Base-by-base conservation (phyloP, 495 filamentous ascomycete species). In the Hypoxylon intermedium region DNA sequence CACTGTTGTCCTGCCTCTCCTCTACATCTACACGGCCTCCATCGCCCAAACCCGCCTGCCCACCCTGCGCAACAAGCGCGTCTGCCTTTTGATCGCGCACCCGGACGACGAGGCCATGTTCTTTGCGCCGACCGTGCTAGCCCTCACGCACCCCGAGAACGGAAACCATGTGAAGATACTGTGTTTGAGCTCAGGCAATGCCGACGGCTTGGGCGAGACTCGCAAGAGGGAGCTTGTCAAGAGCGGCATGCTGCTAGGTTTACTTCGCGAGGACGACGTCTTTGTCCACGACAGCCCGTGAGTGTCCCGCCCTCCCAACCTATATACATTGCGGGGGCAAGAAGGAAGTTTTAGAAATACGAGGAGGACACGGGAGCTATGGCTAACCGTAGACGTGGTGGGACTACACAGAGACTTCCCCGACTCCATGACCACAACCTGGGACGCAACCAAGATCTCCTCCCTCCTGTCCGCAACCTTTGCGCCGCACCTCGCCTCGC, bases 81-180 rank as follows among this genome's bases (percentile, higher is more conserved):
- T 97, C 59, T 88, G 89, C 67, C 82, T 98, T 21, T 79, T 98
- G 31, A 98, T 98, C 72, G 94, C 94, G 3, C 94, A 98, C 74
- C 94, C 94, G 0, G 94, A 98, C 73, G 94, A 98, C 60, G 94
- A 98, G 78, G 95, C 94, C 64, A 98, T 98, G 94, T 98, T 98
- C 79, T 98, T 98, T 75, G 85, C 93, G 56, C 94, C 94, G 0
- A 89, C 91, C 0, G 82, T 98, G 2, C 78, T 95, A 48, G 85
- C 88, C 4, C 81, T 98, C 21, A 91, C 92, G 12, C 81, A 83
- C 16, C 88, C 69, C 9, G 83, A 85, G 53, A 75, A 87, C 16
- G 88, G 91, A 1, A 98, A 98, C 68, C 90, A 92, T 67, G 79
- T 98, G 60, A 92, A 93, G 74, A 94, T 98, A 61, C 80, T 98